These are phyloP conservation scores for Cryptosporidium bovis DNA, from an alignment of 169 alveolate genomes.

Conservation along the genomic window DNA sequence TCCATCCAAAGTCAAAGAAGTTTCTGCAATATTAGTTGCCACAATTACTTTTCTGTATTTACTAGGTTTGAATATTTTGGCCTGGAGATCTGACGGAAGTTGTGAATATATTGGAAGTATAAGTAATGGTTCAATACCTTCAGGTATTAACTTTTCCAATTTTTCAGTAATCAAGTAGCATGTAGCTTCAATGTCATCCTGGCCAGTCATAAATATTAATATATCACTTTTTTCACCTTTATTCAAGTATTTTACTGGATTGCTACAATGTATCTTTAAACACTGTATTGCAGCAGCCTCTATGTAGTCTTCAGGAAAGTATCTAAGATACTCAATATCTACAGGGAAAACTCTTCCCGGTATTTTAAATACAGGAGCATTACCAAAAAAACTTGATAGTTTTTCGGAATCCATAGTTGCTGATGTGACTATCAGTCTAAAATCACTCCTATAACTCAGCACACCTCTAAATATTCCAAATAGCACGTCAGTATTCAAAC, in stretches of 20 bases:
- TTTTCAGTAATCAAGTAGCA: slow-evolving; percentile 95
- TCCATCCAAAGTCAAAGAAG: slow-evolving; percentile 99
- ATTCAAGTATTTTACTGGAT: slow-evolving; percentile 83
- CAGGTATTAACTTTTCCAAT: slow-evolving; percentile 85
- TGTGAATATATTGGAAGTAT: slow-evolving; percentile 98
- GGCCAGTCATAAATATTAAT: slow-evolving; percentile 99
- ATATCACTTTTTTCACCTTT: slow-evolving; percentile 91
- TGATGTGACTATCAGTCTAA: slow-evolving; percentile 97
- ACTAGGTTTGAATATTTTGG: slow-evolving; percentile 92
- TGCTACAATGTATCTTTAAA: slow-evolving; percentile 94
- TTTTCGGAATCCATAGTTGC: slow-evolving; percentile 99
- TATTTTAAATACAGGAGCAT: slow-evolving; percentile 96
- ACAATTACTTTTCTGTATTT: slow-evolving; percentile 93
- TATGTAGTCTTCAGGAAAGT: slow-evolving; percentile 96
- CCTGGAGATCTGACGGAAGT: slow-evolving; percentile 98
- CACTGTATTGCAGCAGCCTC: slow-evolving; percentile 99
- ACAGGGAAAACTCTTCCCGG: slow-evolving; percentile 99
- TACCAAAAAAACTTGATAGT: slow-evolving; percentile 97
- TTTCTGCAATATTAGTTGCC: slow-evolving; percentile 99
- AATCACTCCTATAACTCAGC: slow-evolving; percentile 94
- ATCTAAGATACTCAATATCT: slow-evolving; percentile 91
- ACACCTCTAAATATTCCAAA: slow-evolving; percentile 98
- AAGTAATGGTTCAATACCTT: slow-evolving; percentile 82
- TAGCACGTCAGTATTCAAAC: slow-evolving; percentile 98
- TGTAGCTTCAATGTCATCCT: slow-evolving; percentile 99